Conservation (phyloP, 805 yeast species). For the Lipomyces chichibuensis region DNA sequence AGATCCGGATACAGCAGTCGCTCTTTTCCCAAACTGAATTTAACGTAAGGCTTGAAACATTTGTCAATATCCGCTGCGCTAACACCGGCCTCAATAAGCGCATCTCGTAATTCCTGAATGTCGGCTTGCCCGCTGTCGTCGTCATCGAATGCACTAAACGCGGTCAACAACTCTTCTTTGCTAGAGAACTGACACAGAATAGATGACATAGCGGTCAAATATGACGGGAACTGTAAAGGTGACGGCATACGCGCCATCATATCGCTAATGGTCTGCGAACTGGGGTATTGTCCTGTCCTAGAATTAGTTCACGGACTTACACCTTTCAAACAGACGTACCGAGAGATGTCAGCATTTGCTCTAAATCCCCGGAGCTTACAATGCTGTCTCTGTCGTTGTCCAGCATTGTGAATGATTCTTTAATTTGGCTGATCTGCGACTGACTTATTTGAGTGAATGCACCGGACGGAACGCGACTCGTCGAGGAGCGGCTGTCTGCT, state of each 20-base stretch:
- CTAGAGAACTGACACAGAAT: constrained; percentile 57
- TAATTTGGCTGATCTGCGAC: constrained; percentile 64
- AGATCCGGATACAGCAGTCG: constrained; percentile 66
- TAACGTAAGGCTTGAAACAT: constrained; percentile 59
- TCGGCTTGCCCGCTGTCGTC: constrained; percentile 51
- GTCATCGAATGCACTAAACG: constrained; percentile 58
- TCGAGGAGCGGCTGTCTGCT: background rate
- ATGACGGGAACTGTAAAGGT: constrained; percentile 64
- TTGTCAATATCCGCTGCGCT: constrained; percentile 51
- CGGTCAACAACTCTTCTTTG: constrained; percentile 57
- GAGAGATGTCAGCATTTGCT: constrained; percentile 55
- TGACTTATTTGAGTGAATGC: constrained; percentile 49
- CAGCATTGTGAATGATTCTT: constrained; percentile 75
- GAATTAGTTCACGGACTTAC: background rate
- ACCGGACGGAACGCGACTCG: constrained; percentile 24
- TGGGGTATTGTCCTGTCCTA: constrained; percentile 44
- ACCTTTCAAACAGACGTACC: constrained; percentile 42
- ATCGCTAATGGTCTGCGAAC: constrained; percentile 49
- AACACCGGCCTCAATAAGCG: constrained; percentile 53
- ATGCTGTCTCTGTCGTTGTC: constrained; percentile 81
- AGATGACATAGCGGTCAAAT: constrained; percentile 62
- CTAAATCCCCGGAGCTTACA: constrained; percentile 45
- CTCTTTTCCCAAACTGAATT: constrained; percentile 59
- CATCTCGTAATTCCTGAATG: constrained; percentile 53
- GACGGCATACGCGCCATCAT: constrained; percentile 54